Evolutionary conservation across 2,329 filamentous ascomycete species (phyloP).

Genomic region (Pseudogymnoascus sp.): DNA sequence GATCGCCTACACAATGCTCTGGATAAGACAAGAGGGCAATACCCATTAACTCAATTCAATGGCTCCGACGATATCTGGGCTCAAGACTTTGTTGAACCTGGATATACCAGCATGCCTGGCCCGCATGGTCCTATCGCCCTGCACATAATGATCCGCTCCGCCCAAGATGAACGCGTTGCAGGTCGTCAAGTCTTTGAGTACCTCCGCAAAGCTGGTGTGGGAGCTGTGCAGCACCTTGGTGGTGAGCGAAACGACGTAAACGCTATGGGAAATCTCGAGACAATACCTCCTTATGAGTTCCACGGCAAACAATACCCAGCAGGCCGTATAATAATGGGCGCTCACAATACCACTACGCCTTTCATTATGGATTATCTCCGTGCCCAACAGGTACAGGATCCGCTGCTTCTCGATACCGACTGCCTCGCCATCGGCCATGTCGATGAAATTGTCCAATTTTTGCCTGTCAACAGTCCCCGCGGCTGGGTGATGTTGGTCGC

Average conservation of each 20-base stretch:
- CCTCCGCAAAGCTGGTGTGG: conserved; percentile 25
- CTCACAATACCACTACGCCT: conserved; percentile 13
- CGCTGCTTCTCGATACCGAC: conserved; percentile 28
- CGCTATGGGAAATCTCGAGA: conserved; percentile 31
- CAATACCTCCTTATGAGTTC: conserved; percentile 23
- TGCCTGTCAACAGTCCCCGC: conserved; percentile 20
- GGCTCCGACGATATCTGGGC: conserved; percentile 29
- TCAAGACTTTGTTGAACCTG: conserved; percentile 34
- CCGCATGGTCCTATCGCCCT: conserved; percentile 26
- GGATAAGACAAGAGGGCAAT: conserved; percentile 11
- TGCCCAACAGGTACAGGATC: conserved; percentile 30
- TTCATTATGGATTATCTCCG: conserved; percentile 26
- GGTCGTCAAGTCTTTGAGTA: conserved; percentile 30
- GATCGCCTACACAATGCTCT: neutral
- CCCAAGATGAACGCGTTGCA: conserved; percentile 17
- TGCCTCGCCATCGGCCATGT: conserved; percentile 30
- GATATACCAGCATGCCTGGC: conserved; percentile 33
- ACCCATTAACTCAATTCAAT: conserved; percentile 17
- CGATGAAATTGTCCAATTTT: conserved; percentile 30
- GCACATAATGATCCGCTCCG: neutral
- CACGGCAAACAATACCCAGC: conserved; percentile 25
- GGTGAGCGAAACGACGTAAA: conserved; percentile 20
- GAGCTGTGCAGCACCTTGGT: conserved; percentile 26
- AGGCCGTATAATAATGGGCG: conserved; percentile 22
- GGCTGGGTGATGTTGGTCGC: conserved; percentile 22